Conservation (phyloP, 1,284 basidiomycete genomes). For the Melampsora americana region DNA sequence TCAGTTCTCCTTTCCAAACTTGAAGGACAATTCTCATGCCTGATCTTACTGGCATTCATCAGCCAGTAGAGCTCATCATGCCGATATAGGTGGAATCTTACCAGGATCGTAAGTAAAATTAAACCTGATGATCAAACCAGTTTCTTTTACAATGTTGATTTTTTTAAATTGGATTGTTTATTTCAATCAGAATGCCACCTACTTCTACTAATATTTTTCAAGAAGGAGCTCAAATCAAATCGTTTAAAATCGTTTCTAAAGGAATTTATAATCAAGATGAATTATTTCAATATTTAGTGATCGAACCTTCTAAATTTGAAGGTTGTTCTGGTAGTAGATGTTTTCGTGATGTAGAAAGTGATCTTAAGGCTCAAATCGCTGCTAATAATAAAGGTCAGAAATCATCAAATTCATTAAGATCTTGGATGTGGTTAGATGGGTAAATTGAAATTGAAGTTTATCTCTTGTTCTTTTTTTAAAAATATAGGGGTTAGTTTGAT, state of each 20-base stretch:
- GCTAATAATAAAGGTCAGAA: slow-evolving; percentile 86
- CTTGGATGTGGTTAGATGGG: too few species aligned
- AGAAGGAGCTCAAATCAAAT: slow-evolving; percentile 86
- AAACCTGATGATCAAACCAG: background rate
- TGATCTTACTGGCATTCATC: background rate
- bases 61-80: slow-evolving; percentile 42
- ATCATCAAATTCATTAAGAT: background rate
- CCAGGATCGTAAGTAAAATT: slow-evolving; percentile 58
- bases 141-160: background rate
- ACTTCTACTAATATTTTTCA: slow-evolving; percentile 84
- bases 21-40: background rate
- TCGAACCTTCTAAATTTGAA: slow-evolving; percentile 78
- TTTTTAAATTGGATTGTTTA: slow-evolving; percentile 48
- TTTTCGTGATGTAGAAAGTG: slow-evolving; percentile 80
- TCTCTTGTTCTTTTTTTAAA: background rate
- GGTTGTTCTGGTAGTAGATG: slow-evolving; percentile 59
- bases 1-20: background rate
- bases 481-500: slow-evolving; percentile 51
- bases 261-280: slow-evolving; percentile 76
- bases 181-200: slow-evolving; percentile 73
- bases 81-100: slow-evolving; percentile 62
- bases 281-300: slow-evolving; percentile 73
- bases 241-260: slow-evolving; percentile 84
- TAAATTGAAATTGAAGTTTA: background rate
- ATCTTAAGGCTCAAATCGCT: slow-evolving; percentile 91